Evolutionary conservation across 805 yeast species (phyloP).

Genomic region (Spathaspora gorwiae): DNA sequence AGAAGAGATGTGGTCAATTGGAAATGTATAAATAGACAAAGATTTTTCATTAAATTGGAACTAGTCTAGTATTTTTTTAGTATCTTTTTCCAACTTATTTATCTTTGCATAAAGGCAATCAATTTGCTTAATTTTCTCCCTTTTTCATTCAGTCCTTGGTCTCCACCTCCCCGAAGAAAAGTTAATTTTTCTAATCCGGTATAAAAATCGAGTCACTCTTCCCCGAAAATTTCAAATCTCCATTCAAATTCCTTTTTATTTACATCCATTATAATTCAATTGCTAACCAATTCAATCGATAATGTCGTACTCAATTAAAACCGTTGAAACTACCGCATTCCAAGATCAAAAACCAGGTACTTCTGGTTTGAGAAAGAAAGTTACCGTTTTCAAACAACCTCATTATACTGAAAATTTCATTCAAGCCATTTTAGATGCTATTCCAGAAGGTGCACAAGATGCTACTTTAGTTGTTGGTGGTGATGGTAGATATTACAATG

Average conservation of each 20-base stretch:
- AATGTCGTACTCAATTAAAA: slow-evolving; percentile 13
- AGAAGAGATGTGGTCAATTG: too few species aligned
- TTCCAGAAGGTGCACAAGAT: slow-evolving; percentile 80
- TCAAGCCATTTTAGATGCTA: slow-evolving; percentile 78
- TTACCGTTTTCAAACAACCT: slow-evolving; percentile 70
- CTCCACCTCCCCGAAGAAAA: too few species aligned
- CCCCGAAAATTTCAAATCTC: background rate
- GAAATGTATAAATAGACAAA: too few species aligned
- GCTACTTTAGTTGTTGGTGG: slow-evolving; percentile 91
- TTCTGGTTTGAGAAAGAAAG: slow-evolving; percentile 92
- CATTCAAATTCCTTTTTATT: background rate
- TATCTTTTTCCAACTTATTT: too few species aligned
- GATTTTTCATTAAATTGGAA: too few species aligned
- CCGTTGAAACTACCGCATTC: slow-evolving; percentile 58
- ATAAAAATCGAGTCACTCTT: too few species aligned
- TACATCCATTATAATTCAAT: background rate
- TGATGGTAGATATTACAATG: slow-evolving; percentile 92
- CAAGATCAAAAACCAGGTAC: slow-evolving; percentile 97
- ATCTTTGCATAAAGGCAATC: too few species aligned
- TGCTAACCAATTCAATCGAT: background rate
- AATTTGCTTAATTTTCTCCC: too few species aligned
- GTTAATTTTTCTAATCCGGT: background rate
- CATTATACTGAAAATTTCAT: slow-evolving; percentile 91
- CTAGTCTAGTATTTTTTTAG: too few species aligned
- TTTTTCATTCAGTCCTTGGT: too few species aligned